phyloP scores from a whole-genome alignment of 345 rosid species.

The Ailanthus altissimus region DNA sequence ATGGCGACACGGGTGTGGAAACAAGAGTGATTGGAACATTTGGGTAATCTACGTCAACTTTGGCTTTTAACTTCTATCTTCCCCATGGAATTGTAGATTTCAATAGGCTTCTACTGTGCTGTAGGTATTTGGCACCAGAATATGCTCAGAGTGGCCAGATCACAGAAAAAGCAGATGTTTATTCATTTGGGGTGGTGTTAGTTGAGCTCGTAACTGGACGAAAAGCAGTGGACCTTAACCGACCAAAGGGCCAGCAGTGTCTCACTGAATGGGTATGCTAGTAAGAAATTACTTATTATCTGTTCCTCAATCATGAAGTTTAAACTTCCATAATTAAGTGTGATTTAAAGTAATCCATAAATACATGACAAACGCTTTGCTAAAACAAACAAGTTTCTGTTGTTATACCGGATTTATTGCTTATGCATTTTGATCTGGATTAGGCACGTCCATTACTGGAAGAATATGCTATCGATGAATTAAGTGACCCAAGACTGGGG shows the following conservation, averaged over 20 bases:
- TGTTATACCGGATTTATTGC: neutral
- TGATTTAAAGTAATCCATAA: neutral
- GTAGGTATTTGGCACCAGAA: constrained; percentile 97
- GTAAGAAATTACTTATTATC: constrained; percentile 13
- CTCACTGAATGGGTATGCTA: constrained; percentile 91
- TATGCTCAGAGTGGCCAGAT: constrained; percentile 98
- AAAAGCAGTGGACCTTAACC: constrained; percentile 85
- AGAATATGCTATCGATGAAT: constrained; percentile 80
- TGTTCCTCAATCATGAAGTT: neutral
- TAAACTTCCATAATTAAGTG: neutral
- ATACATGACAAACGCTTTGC: neutral
- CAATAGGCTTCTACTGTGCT: constrained; percentile 22
- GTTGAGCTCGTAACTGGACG: constrained; percentile 96
- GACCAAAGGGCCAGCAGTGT: constrained; percentile 98
- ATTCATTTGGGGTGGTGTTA: constrained; percentile 95
- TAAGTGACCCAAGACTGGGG: constrained; percentile 73
- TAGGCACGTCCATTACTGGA: constrained; percentile 96
- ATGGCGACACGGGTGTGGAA: constrained; percentile 92
- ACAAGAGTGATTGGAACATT: constrained; percentile 99
- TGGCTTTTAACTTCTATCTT: constrained; percentile 18
- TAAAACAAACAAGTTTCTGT: neutral
- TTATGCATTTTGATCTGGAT: constrained; percentile 16
- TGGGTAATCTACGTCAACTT: constrained; percentile 54
- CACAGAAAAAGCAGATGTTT: constrained; percentile 96
- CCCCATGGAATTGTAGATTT: neutral